A percentile compares a stretch with the other conserved stretches of the same genome.
Conservation (phyloP, 306 rosid genomes). For the Begonia fuchsioides region DNA sequence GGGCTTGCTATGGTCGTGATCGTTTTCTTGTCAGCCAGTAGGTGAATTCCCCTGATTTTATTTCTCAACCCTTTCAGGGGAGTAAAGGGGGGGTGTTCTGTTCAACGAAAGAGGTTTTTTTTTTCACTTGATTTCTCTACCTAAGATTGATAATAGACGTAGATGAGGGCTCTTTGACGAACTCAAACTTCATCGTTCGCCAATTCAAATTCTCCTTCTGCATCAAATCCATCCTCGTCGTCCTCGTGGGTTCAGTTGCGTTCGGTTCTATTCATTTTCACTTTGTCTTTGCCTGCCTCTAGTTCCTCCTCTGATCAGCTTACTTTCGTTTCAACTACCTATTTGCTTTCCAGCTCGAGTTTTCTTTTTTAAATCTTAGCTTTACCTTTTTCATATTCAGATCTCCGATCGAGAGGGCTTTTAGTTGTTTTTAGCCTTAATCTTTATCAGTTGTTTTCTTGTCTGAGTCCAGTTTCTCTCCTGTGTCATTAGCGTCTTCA, state of each 20-base stretch:
- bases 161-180: conserved; percentile 93
- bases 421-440: conserved; percentile 22
- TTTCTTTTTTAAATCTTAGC: conserved; percentile 20
- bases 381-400: conserved; percentile 25
- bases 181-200: conserved; percentile 69
- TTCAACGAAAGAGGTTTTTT: neutral
- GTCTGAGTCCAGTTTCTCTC: conserved; percentile 12
- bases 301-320: conserved; percentile 91
- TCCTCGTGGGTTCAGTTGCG: conserved; percentile 98
- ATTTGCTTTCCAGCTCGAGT: conserved; percentile 18
- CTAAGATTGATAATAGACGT: conserved; percentile 8
- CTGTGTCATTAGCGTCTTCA: conserved; percentile 15
- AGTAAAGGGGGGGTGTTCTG: neutral
- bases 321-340: conserved; percentile 9
- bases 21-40: conserved; percentile 52
- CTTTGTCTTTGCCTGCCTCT: conserved; percentile 96
- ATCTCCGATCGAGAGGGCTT: conserved; percentile 31
- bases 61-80: conserved; percentile 11
- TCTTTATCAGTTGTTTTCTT: conserved; percentile 27
- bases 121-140: neutral
- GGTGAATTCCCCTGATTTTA: conserved; percentile 28
- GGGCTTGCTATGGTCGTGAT: conserved; percentile 46
- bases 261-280: conserved; percentile 91
- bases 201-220: conserved; percentile 14
- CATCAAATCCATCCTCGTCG: conserved; percentile 60